Evolutionary conservation across 371 early-diverging fungal species (phyloP), one percentile per base, ranked within the genome.

Genomic region (Actinomortierella wolfii): DNA sequence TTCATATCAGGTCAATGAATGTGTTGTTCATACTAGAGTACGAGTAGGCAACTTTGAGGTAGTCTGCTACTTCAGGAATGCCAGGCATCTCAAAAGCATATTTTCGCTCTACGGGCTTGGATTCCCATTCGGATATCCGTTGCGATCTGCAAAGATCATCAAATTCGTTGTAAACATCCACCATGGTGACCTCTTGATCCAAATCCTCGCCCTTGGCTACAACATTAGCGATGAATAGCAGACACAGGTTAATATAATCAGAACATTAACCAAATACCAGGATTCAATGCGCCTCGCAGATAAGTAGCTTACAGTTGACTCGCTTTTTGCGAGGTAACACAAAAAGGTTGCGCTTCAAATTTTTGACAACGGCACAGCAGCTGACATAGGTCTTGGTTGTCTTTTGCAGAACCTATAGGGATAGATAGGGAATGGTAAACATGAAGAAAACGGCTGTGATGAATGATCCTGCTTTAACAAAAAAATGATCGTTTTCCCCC

Each of bases 51-150:
- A 96, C 88, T 69, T 98, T 96, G 23, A 98, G 77, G 65, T 96
- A 98, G 9, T 92, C 85, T 2, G 90, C 79, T 47, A 91, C 85
- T 0, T 80, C 68, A 2, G 99, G 99, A 5, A 99, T 83, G 6
- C 83, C 89, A 1, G 90, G 85, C 1, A 91, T 49, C 62, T 98
- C 98, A 68, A 99, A 99, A 0, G 97, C 95, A 65, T 99, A 99
- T 50, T 92, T 91, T 51, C 97, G 86, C 15, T 78, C 65, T 0
- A 93, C 94, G 15, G 79, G 68, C 57, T 92, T 93, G 34, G 82
- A 81, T 4, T 70, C 81, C 56, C 83, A 84, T 34, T 74, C 67
- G 1, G 78, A 63, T 64, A 98, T 88, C 21, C 83, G 78, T 53
- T 84, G 64, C 23, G 79, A 67, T 15, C 76, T 57, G 9, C 86